Percentiles rank a stretch among this genome's conserved stretches.
Conservation (phyloP, 495 filamentous ascomycete species). For the Lasiosphaeria ovina region DNA sequence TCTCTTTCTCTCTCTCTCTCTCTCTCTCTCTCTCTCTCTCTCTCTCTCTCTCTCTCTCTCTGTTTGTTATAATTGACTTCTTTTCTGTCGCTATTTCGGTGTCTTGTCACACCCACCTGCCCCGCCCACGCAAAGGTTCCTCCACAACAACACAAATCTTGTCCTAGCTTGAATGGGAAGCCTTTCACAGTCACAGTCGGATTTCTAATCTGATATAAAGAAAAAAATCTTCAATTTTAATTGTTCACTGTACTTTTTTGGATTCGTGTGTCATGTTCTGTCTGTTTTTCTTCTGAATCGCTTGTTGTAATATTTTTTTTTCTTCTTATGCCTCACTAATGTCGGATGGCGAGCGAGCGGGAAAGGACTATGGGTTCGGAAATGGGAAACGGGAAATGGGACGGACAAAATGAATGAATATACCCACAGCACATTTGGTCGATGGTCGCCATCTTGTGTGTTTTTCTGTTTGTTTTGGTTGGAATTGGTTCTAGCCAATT, state of each 20-base stretch:
- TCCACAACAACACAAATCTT: background rate
- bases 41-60: slow-evolving; percentile 2
- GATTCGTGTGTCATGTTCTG: background rate
- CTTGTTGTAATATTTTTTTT: background rate
- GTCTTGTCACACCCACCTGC: background rate
- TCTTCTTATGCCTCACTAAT: too few relatives aligned
- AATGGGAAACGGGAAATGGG: too few relatives aligned
- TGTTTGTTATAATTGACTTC: background rate
- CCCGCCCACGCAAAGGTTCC: background rate
- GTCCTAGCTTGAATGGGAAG: background rate
- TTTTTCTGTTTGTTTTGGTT: too few relatives aligned
- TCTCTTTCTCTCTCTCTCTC: slow-evolving; percentile 2
- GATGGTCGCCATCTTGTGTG: too few relatives aligned
- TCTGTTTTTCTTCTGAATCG: background rate
- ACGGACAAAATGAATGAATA: too few relatives aligned
- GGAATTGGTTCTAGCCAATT: too few relatives aligned
- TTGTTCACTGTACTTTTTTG: background rate
- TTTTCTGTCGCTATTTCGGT: slow-evolving; percentile 4
- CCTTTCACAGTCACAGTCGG: background rate
- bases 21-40: slow-evolving; percentile 1
- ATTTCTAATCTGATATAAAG: slow-evolving; percentile 1
- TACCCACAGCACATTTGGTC: too few relatives aligned
- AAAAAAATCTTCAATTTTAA: background rate
- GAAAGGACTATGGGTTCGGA: too few relatives aligned
- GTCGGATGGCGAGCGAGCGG: too few relatives aligned